These are phyloP conservation scores for Boletus sensibilis DNA, from an alignment of 768 basidiomycete species.

Conservation along the genomic window DNA sequence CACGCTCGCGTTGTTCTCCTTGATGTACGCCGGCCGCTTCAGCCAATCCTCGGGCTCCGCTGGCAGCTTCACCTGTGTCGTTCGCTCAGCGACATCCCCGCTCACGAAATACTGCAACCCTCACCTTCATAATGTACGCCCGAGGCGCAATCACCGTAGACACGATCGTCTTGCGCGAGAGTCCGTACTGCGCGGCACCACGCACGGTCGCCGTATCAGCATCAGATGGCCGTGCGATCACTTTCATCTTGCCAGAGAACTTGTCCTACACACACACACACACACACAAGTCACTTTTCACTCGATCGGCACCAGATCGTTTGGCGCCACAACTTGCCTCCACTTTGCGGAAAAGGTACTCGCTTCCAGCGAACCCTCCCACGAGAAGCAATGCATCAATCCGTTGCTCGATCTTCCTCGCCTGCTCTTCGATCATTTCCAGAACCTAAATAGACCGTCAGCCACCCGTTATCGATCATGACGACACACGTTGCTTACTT, in stretches of 20 bases:
- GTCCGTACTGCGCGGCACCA: conserved; percentile 85
- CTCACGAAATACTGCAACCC: conserved; percentile 11
- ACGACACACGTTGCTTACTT: conserved; percentile 45
- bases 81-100: background rate
- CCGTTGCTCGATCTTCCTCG: conserved; percentile 60
- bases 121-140: conserved; percentile 84
- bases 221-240: conserved; percentile 82
- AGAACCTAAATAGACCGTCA: conserved; percentile 53
- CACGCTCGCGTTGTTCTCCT: conserved; percentile 70
- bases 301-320: conserved; percentile 4
- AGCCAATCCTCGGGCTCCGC: conserved; percentile 82
- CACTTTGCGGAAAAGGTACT: conserved; percentile 79
- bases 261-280: conserved; percentile 59
- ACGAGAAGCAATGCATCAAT: conserved; percentile 86
- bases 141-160: conserved; percentile 80
- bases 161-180: conserved; percentile 72
- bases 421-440: conserved; percentile 75
- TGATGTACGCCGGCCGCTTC: conserved; percentile 85
- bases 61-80: conserved; percentile 81
- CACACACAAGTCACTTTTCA: conserved; percentile 13
- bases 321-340: conserved; percentile 47
- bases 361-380: conserved; percentile 85
- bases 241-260: conserved; percentile 62
- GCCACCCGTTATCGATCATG: conserved; percentile 2
- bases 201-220: conserved; percentile 86